Conservation (phyloP, 2,329 filamentous ascomycete species). For the Decorospora gaudefroyi region DNA sequence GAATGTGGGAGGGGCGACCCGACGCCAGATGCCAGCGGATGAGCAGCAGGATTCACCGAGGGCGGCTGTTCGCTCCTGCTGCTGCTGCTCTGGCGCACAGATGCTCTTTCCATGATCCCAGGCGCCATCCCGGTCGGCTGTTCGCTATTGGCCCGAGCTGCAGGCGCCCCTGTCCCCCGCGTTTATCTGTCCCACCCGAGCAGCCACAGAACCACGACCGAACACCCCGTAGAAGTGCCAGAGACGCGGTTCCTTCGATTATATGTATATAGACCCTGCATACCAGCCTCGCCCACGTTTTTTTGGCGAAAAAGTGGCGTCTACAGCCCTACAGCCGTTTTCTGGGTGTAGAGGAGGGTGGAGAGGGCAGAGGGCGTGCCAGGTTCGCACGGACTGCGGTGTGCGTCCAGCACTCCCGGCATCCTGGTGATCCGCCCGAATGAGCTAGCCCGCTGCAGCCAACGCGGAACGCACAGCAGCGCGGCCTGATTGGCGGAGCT, state of each 20-base stretch:
- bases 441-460: conserved; percentile 27
- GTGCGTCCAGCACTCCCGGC: conserved; percentile 29
- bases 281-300: conserved; percentile 34
- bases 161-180: conserved; percentile 27
- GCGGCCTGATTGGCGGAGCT: conserved; percentile 5
- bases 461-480: conserved; percentile 28
- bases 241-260: conserved; percentile 36
- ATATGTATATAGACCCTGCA: conserved; percentile 31
- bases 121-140: conserved; percentile 14
- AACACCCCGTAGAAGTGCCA: conserved; percentile 28
- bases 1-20: conserved; percentile 34
- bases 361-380: conserved; percentile 15
- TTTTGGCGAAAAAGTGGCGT: conserved; percentile 41
- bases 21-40: conserved; percentile 35
- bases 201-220: conserved; percentile 18
- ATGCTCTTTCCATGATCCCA: conserved; percentile 16
- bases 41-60: conserved; percentile 31
- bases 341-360: conserved; percentile 33
- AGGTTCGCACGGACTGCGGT: conserved; percentile 22
- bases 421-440: conserved; percentile 30
- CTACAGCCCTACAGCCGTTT: conserved; percentile 36
- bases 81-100: conserved; percentile 24
- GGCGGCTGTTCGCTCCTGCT: conserved; percentile 39
- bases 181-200: conserved; percentile 28
- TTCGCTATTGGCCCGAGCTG: conserved; percentile 20